Percentiles rank a stretch among this genome's conserved stretches.
phyloP scores from a whole-genome alignment of 202 grass and related monocot species.

The Sporobolus alterniflorus region DNA sequence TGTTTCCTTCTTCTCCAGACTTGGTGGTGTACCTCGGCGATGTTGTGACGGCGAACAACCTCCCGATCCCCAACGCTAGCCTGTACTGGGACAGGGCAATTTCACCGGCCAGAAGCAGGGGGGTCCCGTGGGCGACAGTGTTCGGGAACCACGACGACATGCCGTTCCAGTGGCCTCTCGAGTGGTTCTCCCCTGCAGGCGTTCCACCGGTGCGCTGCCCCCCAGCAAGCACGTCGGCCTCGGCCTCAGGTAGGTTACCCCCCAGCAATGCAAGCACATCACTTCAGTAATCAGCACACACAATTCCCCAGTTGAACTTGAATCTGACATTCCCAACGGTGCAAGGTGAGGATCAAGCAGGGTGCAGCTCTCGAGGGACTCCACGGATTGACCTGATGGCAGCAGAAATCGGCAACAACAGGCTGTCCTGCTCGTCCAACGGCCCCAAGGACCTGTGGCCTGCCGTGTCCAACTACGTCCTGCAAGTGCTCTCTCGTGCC shows the following conservation, averaged over 20 bases:
- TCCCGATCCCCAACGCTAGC: constrained; percentile 75
- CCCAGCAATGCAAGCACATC: too few relatives aligned
- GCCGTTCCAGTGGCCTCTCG: constrained; percentile 80
- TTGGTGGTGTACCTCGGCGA: constrained; percentile 96
- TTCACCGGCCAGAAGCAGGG: constrained; percentile 52
- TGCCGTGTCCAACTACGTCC: constrained; percentile 76
- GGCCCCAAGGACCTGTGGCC: constrained; percentile 73
- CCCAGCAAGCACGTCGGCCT: background rate
- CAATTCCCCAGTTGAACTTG: too few relatives aligned
- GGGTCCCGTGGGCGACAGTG: constrained; percentile 64
- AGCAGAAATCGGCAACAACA: constrained; percentile 45
- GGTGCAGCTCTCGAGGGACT: constrained; percentile 69
- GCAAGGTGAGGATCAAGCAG: constrained; percentile 12
- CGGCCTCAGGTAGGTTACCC: constrained; percentile 32
- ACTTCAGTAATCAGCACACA: too few relatives aligned
- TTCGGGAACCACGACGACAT: constrained; percentile 97
- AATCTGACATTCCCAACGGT: background rate
- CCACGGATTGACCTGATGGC: constrained; percentile 53
- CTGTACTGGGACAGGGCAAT: constrained; percentile 78
- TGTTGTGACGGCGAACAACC: constrained; percentile 89
- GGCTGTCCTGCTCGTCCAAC: constrained; percentile 53
- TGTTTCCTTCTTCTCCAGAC: constrained; percentile 35
- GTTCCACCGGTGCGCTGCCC: constrained; percentile 64
- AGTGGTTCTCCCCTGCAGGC: constrained; percentile 84
- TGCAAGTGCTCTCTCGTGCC: constrained; percentile 58